A percentile compares a stretch with the other conserved stretches of the same genome.
Evolutionary conservation across 225 moss, liverwort and hornwort species (phyloP).

Genomic region (Antitrichia curtipendula): DNA sequence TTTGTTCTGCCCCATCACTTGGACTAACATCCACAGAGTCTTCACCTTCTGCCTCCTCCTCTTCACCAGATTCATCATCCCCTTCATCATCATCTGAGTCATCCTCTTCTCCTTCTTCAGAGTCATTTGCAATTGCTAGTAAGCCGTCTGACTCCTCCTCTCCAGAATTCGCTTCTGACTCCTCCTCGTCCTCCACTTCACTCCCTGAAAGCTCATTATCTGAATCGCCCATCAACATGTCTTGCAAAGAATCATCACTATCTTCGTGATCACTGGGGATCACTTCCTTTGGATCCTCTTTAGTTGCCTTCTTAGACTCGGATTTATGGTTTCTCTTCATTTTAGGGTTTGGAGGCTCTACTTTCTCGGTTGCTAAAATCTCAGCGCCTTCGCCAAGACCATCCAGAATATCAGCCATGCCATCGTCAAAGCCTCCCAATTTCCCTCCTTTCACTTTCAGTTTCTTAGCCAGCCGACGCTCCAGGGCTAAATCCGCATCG

Average conservation of each 20-base stretch:
- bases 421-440: slow-evolving; percentile 40
- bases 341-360: not conserved
- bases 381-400: slow-evolving; percentile 38
- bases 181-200: slow-evolving; percentile 2
- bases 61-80: not conserved
- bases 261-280: not conserved
- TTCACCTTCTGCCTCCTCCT: not conserved
- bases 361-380: not conserved
- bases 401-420: slow-evolving; percentile 39
- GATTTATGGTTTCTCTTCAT: not conserved
- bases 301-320: not conserved
- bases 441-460: slow-evolving; percentile 49
- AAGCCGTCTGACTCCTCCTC: not conserved
- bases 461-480: slow-evolving; percentile 47
- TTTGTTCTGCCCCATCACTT: not conserved
- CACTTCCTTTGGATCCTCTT: not conserved
- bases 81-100: not conserved
- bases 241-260: slow-evolving; percentile 9
- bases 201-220: not conserved
- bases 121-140: not conserved
- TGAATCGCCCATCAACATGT: not conserved
- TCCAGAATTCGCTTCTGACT: not conserved
- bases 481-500: slow-evolving; percentile 37
- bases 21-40: not conserved
- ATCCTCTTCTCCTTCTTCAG: not conserved